These are phyloP conservation scores for Plasmopara viticola DNA, from an alignment of 352 stramenopile species.

Conservation along the genomic window DNA sequence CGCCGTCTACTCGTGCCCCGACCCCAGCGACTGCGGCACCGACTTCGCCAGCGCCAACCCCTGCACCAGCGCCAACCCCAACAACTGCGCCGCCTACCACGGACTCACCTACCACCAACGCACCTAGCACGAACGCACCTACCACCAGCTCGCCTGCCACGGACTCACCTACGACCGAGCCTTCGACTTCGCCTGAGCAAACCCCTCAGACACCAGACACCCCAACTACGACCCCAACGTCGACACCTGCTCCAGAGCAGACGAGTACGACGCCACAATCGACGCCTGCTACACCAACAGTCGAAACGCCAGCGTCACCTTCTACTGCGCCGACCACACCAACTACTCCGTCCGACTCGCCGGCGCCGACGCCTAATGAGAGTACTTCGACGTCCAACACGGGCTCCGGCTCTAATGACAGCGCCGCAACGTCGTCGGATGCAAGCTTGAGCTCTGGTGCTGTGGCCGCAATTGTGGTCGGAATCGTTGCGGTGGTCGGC, in stretches of 20 bases:
- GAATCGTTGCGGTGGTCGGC: slow-evolving; percentile 53
- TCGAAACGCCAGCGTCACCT: slow-evolving; percentile 13
- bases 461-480: slow-evolving; percentile 61
- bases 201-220: slow-evolving; percentile 9
- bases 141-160: slow-evolving; percentile 2
- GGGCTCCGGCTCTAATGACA: slow-evolving; percentile 15
- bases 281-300: slow-evolving; percentile 1
- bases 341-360: slow-evolving; percentile 20
- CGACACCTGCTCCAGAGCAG: slow-evolving; percentile 1
- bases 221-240: slow-evolving; percentile 7
- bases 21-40: slow-evolving; percentile 5
- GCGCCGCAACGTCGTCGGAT: slow-evolving; percentile 18
- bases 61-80: slow-evolving; percentile 2
- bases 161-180: slow-evolving; percentile 8
- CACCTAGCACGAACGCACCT: slow-evolving; percentile 1
- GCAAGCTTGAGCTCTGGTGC: slow-evolving; percentile 65
- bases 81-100: slow-evolving; percentile 11
- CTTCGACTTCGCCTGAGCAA: background rate
- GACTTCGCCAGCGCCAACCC: slow-evolving; percentile 1
- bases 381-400: slow-evolving; percentile 13
- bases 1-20: slow-evolving; percentile 9
- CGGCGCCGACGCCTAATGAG: slow-evolving; percentile 16
- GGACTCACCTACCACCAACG: slow-evolving; percentile 9
- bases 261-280: slow-evolving; percentile 8
- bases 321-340: slow-evolving; percentile 19